Base-by-base conservation (phyloP, 306 rosid genomes). In the Betula pendula region DNA sequence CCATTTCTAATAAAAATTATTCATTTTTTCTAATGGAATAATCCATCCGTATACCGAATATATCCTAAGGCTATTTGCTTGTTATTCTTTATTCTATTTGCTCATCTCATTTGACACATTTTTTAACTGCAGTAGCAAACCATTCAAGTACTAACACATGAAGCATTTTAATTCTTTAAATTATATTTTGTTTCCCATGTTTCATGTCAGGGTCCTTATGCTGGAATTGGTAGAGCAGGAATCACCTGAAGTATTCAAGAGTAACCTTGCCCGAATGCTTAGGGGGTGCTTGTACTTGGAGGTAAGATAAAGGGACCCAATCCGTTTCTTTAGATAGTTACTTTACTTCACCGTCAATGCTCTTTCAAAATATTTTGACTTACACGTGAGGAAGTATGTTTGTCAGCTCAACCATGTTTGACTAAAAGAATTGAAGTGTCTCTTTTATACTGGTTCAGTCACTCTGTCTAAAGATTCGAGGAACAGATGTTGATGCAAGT, bases 381-480 rank as follows among this genome's bases (percentile, higher is more conserved):
- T 14, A 5, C 35, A 8, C 27, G 0, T 13, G 33, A 29, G 4
- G 17, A 60, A 60, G 68, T 27, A 2, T 15, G 11, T 60, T 16
- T 24, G 27, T 56, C 35, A 56, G 27, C 19, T 29, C 40, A 76
- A 50, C 13, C n/a, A 31, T 16, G 52, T 70, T 40, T 24, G 2
- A 22, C 29, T 38, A 29, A 45, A 58, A 35, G 15, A 75, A 58
- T 8, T 17, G 71, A 49, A 42, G 72, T 60, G 27, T 74, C 7
- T 60, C 45, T 42, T 50, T 27, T 10, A 71, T 51, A 8, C 62
- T 59, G 35, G 24, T 27, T 42, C 66, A 81, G 85, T 77, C 75
- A 33, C 49, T 77, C 12, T 55, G 75, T 45, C 31, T 81, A 33
- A 77, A 81, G 81, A 77, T 81, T 67, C 85, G 81, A 27, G 81